Evolutionary conservation across 1,284 basidiomycete species (phyloP).

Genomic region (Xerocomus amazonicus): DNA sequence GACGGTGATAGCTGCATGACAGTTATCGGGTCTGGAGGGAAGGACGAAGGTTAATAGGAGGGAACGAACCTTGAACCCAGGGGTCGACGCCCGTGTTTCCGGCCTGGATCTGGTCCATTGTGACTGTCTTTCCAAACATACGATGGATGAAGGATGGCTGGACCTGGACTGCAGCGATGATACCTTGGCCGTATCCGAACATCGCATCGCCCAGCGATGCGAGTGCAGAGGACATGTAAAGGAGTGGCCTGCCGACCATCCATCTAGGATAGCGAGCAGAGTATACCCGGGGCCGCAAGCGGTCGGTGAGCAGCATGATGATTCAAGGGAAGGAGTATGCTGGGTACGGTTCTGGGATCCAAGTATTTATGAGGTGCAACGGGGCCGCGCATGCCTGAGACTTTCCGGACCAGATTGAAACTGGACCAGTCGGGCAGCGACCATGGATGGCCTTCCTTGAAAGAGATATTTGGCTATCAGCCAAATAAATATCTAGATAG

Average conservation of each 20-base stretch:
- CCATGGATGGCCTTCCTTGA: not conserved
- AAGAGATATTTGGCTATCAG: not conserved
- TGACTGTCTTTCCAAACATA: conserved; percentile 45
- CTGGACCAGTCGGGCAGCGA: conserved; percentile 1
- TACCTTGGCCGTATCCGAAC: conserved; percentile 55
- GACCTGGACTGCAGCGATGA: conserved; percentile 49
- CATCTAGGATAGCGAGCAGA: conserved; percentile 47
- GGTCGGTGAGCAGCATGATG: conserved; percentile 27
- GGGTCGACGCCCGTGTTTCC: conserved; percentile 44
- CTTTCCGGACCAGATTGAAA: conserved; percentile 18
- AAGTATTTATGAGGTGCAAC: conserved; percentile 24
- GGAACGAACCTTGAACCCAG: conserved; percentile 41
- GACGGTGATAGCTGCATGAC: conserved; percentile 46
- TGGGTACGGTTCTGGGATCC: not conserved
- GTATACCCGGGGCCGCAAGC: conserved; percentile 37
- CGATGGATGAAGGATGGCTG: conserved; percentile 49
- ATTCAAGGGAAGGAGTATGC: conserved; percentile 13
- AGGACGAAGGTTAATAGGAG: not conserved
- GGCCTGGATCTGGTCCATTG: conserved; percentile 40
- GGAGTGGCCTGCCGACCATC: conserved; percentile 48
- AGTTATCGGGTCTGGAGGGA: conserved; percentile 1
- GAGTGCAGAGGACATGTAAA: conserved; percentile 48
- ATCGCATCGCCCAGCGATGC: conserved; percentile 54
- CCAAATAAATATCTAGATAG: conserved; percentile 7
- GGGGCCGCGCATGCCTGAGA: conserved; percentile 11